Percentiles rank a stretch among this genome's conserved stretches.
Conservation (phyloP, 371 early-diverging fungal genomes). For the Mortierella sp. region DNA sequence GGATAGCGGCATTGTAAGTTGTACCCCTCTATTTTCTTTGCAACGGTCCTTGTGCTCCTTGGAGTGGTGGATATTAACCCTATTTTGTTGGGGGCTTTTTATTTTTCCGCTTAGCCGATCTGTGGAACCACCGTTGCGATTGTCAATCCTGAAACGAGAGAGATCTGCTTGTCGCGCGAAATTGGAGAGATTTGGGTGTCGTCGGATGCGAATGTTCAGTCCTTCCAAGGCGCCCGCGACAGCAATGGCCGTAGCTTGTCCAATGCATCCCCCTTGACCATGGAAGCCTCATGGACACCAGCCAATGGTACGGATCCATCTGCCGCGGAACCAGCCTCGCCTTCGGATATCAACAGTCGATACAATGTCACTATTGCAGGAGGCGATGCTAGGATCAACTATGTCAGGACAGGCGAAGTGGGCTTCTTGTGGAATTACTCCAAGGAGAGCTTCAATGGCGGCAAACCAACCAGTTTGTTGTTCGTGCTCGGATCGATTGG, state of each 20-base stretch:
- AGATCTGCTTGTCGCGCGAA: slow-evolving; percentile 73
- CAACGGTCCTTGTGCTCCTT: too few relatives aligned
- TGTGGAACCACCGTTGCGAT: slow-evolving; percentile 84
- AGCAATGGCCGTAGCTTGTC: slow-evolving; percentile 43
- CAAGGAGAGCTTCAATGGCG: slow-evolving; percentile 51
- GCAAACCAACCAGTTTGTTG: slow-evolving; percentile 68
- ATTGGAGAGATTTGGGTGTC: slow-evolving; percentile 92
- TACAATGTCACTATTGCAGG: slow-evolving; percentile 65
- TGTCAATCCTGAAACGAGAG: slow-evolving; percentile 78
- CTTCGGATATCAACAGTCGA: slow-evolving; percentile 48
- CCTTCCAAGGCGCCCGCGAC: slow-evolving; percentile 52
- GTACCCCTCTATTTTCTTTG: too few relatives aligned
- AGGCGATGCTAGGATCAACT: slow-evolving; percentile 71
- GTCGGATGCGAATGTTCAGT: slow-evolving; percentile 69
- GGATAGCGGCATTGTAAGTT: slow-evolving; percentile 80
- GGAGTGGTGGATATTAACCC: slow-evolving; percentile 5
- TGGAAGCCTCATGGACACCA: slow-evolving; percentile 32
- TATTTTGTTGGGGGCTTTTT: slow-evolving; percentile 5
- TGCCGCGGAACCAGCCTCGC: slow-evolving; percentile 21
- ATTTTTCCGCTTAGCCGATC: slow-evolving; percentile 26
- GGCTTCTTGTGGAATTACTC: slow-evolving; percentile 82
- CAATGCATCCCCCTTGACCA: slow-evolving; percentile 35
- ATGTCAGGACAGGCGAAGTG: slow-evolving; percentile 85
- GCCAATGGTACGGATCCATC: slow-evolving; percentile 9
- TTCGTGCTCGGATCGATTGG: slow-evolving; percentile 81